Base-by-base conservation (phyloP, 2,329 filamentous ascomycete genomes). In the Dothistroma septosporum region DNA sequence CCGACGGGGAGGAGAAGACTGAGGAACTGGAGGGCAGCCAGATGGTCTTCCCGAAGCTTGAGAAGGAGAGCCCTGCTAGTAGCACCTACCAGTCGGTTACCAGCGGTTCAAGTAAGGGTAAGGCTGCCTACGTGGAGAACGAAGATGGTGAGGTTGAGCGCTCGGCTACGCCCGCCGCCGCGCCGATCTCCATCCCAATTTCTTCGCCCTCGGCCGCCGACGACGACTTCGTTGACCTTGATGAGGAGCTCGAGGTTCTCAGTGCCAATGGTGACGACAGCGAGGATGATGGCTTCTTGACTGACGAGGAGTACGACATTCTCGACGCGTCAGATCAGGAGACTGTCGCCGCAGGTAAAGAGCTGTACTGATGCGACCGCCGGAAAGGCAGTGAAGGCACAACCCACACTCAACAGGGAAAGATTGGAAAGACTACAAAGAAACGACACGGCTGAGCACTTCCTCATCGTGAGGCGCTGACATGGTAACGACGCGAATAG, bases 271-370 rank as follows among this genome's bases (percentile, higher is more conserved):
- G 79, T 37, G 85, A 85, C n/a, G 87, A 87, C 52, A 86, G 83
- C 80, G 79, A 80, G 41, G 79, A 82, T n/a, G 86, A 89, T 62
- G 90, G 88, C 12, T 97, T 96, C 81, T 78, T 96, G 81, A 97
- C 94, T 0, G 94, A 99, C 66, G 94, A 97, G 75, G 94, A 99
- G 78, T 99, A 97, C 75, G 94, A 99, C 71, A 92, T 97, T 66
- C 85, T 97, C 50, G 92, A 97, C 78, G 93, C 92, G 48, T 96
- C 91, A 61, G 93, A 97, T 68, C 90, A 96, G 75, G 93, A 97
- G 69, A 75, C 73, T 49, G 68, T 75, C 47, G 69, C 70, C 22
- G 72, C 61, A 55, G 46, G 53, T 57, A 57, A 31, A 16, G 28
- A 46, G 8, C 12, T 57, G 55, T 56, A 48, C 37, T 31, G 35